Percentiles rank a stretch among this genome's conserved stretches.
Evolutionary conservation across 2,329 filamentous ascomycete species (phyloP).

Genomic region (Onygenales sp.): DNA sequence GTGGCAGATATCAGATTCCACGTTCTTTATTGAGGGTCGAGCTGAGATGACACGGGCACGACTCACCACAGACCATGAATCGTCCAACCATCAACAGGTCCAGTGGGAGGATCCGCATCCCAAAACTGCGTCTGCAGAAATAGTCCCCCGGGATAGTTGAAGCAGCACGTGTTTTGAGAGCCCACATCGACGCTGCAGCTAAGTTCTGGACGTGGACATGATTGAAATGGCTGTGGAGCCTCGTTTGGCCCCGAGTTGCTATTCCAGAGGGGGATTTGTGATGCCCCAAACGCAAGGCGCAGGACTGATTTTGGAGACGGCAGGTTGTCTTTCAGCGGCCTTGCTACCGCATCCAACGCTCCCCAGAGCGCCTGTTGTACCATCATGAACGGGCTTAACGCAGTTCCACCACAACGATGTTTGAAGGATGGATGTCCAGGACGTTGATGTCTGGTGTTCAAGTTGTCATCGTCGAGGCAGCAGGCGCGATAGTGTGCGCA

Average conservation of each 20-base stretch:
- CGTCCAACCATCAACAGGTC: slow-evolving; percentile 48
- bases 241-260: background rate
- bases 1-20: background rate
- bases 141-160: slow-evolving; percentile 48
- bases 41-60: background rate
- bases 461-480: background rate
- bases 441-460: background rate
- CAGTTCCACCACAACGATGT: background rate
- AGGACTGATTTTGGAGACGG: background rate
- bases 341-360: background rate
- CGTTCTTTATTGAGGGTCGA: background rate
- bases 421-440: background rate
- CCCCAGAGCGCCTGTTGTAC: background rate
- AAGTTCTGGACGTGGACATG: slow-evolving; percentile 32
- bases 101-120: slow-evolving; percentile 46
- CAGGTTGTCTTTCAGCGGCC: background rate
- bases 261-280: slow-evolving; percentile 1
- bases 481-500: background rate
- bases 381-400: no score
- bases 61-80: slow-evolving; percentile 47
- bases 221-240: slow-evolving; percentile 4
- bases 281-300: background rate
- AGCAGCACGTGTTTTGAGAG: slow-evolving; percentile 44
- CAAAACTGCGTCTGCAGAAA: slow-evolving; percentile 52
- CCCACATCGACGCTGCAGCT: slow-evolving; percentile 52